These are phyloP conservation scores for Crithidia bombi DNA, from an alignment of 208 protist species.

Conservation along the genomic window DNA sequence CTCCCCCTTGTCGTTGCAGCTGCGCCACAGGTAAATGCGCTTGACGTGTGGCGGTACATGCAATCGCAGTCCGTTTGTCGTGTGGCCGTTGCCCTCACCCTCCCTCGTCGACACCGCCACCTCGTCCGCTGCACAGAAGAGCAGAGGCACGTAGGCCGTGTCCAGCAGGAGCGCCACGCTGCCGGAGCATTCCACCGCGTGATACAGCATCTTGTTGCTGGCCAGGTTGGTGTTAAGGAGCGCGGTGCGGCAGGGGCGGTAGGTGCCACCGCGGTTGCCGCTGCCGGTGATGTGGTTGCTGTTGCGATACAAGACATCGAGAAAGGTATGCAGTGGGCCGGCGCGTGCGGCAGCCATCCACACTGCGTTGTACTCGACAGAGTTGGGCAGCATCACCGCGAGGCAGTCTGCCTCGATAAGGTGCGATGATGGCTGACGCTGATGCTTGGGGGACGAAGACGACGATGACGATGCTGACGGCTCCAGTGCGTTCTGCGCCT, in stretches of 20 bases:
- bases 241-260: constrained; percentile 56
- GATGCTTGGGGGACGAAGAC: not conserved
- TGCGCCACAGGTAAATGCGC: constrained; percentile 65
- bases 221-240: constrained; percentile 71
- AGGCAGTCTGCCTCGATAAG: constrained; percentile 35
- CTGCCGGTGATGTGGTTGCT: constrained; percentile 26
- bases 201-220: constrained; percentile 58
- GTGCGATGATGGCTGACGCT: not conserved
- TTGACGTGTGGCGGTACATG: constrained; percentile 47
- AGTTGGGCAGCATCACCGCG: constrained; percentile 64
- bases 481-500: not conserved
- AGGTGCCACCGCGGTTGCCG: constrained; percentile 17
- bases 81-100: constrained; percentile 2
- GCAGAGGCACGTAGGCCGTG: constrained; percentile 41
- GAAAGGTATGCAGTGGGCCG: constrained; percentile 49
- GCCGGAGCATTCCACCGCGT: constrained; percentile 44
- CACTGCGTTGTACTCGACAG: constrained; percentile 60
- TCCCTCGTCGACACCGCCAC: not conserved
- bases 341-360: constrained; percentile 49
- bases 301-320: constrained; percentile 46
- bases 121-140: constrained; percentile 55
- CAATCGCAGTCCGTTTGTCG: constrained; percentile 16
- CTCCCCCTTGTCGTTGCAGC: constrained; percentile 17
- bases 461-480: not conserved
- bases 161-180: constrained; percentile 48